Evolutionary conservation across 306 rosid species (phyloP).

Genomic region (Pyrus betulifolia): DNA sequence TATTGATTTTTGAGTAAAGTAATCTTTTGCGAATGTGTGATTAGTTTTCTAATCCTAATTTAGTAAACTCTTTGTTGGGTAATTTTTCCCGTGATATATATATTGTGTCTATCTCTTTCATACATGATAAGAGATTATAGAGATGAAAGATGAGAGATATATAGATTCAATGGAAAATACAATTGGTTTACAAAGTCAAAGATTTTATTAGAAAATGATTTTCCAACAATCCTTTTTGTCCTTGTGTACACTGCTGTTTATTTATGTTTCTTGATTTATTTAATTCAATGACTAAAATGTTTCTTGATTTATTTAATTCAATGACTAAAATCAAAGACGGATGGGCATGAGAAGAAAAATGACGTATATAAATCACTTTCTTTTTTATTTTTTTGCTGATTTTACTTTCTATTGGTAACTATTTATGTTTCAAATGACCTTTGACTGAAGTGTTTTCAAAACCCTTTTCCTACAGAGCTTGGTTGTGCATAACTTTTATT

Average conservation of each 20-base stretch:
- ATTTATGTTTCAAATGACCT: neutral
- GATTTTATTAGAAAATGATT: too few relatives aligned
- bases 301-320: too few relatives aligned
- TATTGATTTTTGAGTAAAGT: neutral
- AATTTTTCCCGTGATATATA: too few relatives aligned
- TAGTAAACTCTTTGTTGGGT: neutral
- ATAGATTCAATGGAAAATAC: neutral
- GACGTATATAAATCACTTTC: too few relatives aligned
- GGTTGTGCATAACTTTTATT: conserved; percentile 62
- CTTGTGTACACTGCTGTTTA: neutral
- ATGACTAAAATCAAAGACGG: rapidly evolving
- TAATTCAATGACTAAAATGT: too few relatives aligned
- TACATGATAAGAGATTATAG: rapidly evolving
- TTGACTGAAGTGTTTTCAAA: neutral
- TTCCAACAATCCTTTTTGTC: too few relatives aligned
- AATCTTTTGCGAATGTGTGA: neutral
- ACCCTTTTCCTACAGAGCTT: conserved; percentile 44
- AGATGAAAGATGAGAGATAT: neutral
- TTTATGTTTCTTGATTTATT: too few relatives aligned
- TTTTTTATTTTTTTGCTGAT: neutral
- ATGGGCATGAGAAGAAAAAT: too few relatives aligned
- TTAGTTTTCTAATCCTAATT: neutral
- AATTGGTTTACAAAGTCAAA: too few relatives aligned
- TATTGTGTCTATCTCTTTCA: rapidly evolving
- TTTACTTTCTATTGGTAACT: neutral